Evolutionary conservation across 2,329 filamentous ascomycete species (phyloP).

Genomic region (Fusarium bulbicola): DNA sequence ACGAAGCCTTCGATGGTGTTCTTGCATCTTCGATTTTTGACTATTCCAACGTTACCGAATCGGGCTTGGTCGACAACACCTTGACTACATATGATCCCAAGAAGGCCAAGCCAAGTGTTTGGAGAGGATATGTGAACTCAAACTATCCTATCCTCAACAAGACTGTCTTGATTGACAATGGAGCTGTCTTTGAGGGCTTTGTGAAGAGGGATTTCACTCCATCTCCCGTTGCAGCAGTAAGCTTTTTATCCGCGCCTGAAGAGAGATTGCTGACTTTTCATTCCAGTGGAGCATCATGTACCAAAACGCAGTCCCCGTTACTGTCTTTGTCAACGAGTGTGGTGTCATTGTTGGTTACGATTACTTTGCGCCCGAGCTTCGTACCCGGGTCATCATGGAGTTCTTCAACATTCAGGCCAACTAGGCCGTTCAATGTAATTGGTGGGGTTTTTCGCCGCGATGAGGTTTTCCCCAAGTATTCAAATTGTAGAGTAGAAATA

Average conservation of each 20-base stretch:
- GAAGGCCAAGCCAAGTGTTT: slow-evolving; percentile 34
- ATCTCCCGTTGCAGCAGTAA: slow-evolving; percentile 40
- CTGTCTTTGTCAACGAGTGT: slow-evolving; percentile 48
- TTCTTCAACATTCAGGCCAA: slow-evolving; percentile 44
- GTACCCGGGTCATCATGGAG: slow-evolving; percentile 44
- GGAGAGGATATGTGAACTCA: slow-evolving; percentile 49
- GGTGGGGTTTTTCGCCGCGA: background rate
- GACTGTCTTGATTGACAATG: slow-evolving; percentile 41
- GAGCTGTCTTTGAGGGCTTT: slow-evolving; percentile 40
- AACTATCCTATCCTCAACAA: slow-evolving; percentile 49
- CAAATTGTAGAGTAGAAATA: background rate
- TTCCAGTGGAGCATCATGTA: slow-evolving; percentile 51
- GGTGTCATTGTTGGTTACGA: slow-evolving; percentile 49
- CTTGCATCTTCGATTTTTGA: slow-evolving; percentile 48
- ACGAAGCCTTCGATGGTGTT: slow-evolving; percentile 44
- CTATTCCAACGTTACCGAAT: slow-evolving; percentile 47
- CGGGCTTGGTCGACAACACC: slow-evolving; percentile 49
- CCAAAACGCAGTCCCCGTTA: slow-evolving; percentile 47
- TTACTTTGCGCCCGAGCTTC: slow-evolving; percentile 42
- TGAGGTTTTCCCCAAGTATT: background rate
- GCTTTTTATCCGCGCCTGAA: fast-evolving
- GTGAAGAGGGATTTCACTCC: slow-evolving; percentile 29
- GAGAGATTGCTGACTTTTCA: background rate
- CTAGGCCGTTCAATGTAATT: background rate
- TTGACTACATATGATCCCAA: slow-evolving; percentile 41